Conservation (phyloP, 2,329 filamentous ascomycete genomes). For the Pseudocercospora eumusae region DNA sequence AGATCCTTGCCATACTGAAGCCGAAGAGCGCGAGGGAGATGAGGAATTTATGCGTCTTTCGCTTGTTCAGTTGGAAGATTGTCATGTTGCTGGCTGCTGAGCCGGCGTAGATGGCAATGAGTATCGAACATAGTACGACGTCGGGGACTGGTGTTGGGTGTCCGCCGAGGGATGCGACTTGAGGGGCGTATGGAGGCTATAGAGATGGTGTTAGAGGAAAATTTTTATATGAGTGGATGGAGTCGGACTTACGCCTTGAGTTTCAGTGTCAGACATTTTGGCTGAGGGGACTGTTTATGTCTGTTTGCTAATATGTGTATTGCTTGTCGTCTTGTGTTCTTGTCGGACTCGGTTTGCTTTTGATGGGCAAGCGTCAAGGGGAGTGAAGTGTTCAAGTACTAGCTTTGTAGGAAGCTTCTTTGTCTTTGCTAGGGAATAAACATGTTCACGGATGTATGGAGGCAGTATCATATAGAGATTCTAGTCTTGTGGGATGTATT, state of each 20-base stretch:
- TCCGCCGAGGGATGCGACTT: conserved; percentile 43
- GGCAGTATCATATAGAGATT: neutral
- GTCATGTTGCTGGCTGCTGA: conserved; percentile 46
- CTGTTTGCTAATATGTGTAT: neutral
- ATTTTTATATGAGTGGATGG: neutral
- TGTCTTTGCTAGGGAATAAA: neutral
- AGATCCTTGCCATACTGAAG: conserved; percentile 48
- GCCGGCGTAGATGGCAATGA: conserved; percentile 46
- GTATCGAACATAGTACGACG: conserved; percentile 45
- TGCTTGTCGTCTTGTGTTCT: neutral
- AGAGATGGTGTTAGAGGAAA: neutral
- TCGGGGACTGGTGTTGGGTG: conserved; percentile 41
- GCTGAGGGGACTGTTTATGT: neutral
- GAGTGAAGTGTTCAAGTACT: neutral
- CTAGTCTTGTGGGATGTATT: neutral
- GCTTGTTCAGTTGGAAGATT: conserved; percentile 44
- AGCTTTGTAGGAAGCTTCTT: neutral
- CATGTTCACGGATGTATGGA: neutral
- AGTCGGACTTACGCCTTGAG: conserved; percentile 20
- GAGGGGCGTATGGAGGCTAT: conserved; percentile 35
- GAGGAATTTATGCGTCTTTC: conserved; percentile 45
- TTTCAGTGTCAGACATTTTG: conserved; percentile 7
- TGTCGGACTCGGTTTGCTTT: neutral
- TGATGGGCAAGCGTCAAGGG: neutral
- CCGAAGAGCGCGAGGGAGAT: conserved; percentile 45